These are phyloP conservation scores for Irpex rosettiformis DNA, from an alignment of 1,284 basidiomycete species.

Conservation along the genomic window DNA sequence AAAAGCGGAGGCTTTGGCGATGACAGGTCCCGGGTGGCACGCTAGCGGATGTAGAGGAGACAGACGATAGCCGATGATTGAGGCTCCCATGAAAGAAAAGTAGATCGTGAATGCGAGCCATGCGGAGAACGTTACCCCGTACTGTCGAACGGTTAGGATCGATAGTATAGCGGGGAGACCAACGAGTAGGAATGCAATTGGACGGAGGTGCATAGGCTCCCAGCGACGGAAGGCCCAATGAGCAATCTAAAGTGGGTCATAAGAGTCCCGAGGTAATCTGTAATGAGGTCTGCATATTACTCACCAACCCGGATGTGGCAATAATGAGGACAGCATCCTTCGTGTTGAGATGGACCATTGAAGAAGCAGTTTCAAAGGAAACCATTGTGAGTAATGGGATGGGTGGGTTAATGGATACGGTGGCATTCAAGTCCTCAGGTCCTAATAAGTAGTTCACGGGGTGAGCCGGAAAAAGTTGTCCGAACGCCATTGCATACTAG, in stretches of 20 bases:
- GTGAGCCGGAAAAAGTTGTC: not conserved
- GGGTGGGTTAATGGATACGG: not conserved
- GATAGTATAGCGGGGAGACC: not conserved
- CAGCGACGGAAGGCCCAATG: conserved; percentile 6
- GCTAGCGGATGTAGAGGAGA: conserved; percentile 16
- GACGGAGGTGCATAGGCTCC: conserved; percentile 2
- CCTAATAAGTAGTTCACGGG: not conserved
- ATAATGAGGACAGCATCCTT: not conserved
- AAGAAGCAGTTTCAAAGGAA: not conserved
- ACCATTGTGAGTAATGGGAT: too few species aligned
- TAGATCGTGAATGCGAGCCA: not conserved
- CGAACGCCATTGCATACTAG: not conserved
- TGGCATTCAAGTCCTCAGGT: not conserved
- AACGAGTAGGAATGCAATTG: not conserved
- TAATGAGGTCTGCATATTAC: not conserved
- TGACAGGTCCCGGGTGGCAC: conserved; percentile 12
- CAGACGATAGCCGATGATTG: conserved; percentile 16
- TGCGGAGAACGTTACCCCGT: not conserved
- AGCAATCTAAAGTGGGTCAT: not conserved
- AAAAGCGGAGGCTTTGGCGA: conserved; percentile 11
- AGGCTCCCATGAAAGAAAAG: conserved; percentile 9
- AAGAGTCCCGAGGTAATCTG: not conserved
- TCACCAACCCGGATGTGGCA: conserved; percentile 1
- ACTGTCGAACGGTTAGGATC: not conserved
- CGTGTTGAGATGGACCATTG: not conserved